These are phyloP conservation scores for thale cress (Arabidopsis thaliana) DNA, from an alignment of 345 rosid species.

Conservation along the genomic window DNA sequence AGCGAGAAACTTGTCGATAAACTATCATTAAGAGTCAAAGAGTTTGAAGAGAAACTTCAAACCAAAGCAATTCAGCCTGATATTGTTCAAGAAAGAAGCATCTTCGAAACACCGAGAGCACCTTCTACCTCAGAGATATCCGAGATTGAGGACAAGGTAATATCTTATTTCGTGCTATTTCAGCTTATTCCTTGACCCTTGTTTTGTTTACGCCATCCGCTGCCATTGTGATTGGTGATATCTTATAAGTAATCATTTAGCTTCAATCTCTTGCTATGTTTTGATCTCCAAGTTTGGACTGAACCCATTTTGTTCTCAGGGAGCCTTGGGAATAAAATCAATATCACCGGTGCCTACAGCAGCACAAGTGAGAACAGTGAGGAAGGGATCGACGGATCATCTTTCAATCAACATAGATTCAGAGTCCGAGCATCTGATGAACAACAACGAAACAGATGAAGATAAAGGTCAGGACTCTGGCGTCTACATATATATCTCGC, in stretches of 20 bases:
- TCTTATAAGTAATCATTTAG: not conserved
- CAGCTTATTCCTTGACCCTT: slow-evolving; percentile 5
- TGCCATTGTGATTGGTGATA: slow-evolving; percentile 17
- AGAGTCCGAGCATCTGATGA: slow-evolving; percentile 67
- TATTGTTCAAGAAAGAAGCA: slow-evolving; percentile 69
- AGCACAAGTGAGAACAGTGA: slow-evolving; percentile 75
- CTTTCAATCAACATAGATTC: slow-evolving; percentile 77
- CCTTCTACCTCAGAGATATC: slow-evolving; percentile 81
- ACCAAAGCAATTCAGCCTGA: slow-evolving; percentile 59
- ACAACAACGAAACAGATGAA: slow-evolving; percentile 64
- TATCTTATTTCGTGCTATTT: slow-evolving; percentile 17
- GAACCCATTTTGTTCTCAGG: slow-evolving; percentile 51
- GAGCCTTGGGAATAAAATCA: slow-evolving; percentile 54
- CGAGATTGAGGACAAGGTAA: slow-evolving; percentile 83
- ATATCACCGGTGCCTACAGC: slow-evolving; percentile 68
- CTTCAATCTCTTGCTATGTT: not conserved
- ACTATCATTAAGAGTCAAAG: slow-evolving; percentile 59
- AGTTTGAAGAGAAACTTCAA: slow-evolving; percentile 67
- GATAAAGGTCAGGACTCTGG: slow-evolving; percentile 66
- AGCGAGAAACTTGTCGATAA: slow-evolving; percentile 74
- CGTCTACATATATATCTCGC: slow-evolving; percentile 33
- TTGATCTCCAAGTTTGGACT: slow-evolving; percentile 16
- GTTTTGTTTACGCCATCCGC: not conserved
- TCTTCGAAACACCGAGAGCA: slow-evolving; percentile 64
- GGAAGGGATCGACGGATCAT: slow-evolving; percentile 89